These are phyloP conservation scores for Helianthus annuus DNA, from an alignment of 129 eudicot species.

Conservation along the genomic window DNA sequence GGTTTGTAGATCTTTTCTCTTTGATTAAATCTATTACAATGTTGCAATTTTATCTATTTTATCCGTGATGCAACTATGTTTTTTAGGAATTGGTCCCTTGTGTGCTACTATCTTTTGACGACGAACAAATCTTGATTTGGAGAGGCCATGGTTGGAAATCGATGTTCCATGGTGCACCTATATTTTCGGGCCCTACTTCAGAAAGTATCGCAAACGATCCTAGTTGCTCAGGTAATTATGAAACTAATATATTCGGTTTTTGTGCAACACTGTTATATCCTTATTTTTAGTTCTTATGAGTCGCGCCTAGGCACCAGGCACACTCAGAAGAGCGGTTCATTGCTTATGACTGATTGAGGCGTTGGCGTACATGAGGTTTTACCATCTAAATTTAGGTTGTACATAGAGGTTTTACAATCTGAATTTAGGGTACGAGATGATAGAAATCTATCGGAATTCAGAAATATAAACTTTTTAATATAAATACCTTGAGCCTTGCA, in stretches of 20 bases:
- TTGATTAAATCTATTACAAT: not conserved
- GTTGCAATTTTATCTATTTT: not conserved
- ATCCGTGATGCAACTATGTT: not conserved
- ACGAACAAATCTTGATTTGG: slow-evolving; percentile 95
- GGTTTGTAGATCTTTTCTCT: slow-evolving; percentile 41
- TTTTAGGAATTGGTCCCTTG: slow-evolving; percentile 96
- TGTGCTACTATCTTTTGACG: slow-evolving; percentile 89
- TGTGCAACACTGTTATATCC: too few species aligned
- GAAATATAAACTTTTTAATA: too few species aligned
- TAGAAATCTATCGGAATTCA: too few species aligned
- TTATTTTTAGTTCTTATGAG: too few species aligned
- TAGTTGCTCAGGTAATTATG: slow-evolving; percentile 42
- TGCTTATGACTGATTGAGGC: too few species aligned
- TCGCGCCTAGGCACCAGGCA: too few species aligned
- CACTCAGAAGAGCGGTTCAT: too few species aligned
- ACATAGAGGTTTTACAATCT: not conserved
- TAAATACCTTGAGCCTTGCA: too few species aligned
- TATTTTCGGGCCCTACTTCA: slow-evolving; percentile 9
- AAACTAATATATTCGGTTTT: not conserved
- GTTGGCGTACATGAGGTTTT: too few species aligned
- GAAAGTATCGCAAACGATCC: slow-evolving; percentile 7
- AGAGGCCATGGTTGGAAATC: slow-evolving; percentile 88
- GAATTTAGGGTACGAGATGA: too few species aligned
- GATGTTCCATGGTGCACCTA: slow-evolving; percentile 50
- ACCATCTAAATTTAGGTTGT: too few species aligned